phyloP scores from a whole-genome alignment of 371 early-diverging fungal genomes.

The Apophysomyces variabilis region DNA sequence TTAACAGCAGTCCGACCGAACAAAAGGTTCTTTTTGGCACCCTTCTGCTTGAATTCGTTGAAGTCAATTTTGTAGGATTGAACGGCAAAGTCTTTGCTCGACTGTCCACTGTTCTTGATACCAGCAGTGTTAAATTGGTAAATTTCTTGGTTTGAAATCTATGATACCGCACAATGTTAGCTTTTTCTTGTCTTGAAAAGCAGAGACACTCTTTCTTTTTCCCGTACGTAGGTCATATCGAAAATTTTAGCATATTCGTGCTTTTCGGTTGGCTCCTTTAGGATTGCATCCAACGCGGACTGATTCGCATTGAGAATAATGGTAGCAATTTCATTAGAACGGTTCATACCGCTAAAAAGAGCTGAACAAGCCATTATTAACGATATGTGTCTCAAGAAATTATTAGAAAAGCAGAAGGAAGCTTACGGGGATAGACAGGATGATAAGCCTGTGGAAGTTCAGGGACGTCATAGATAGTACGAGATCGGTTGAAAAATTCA shows the following conservation, averaged over 20 bases:
- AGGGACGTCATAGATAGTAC: slow-evolving; percentile 37
- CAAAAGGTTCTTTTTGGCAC: slow-evolving; percentile 28
- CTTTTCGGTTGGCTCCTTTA: slow-evolving; percentile 31
- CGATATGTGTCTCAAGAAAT: not conserved
- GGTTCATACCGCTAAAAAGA: slow-evolving; percentile 34
- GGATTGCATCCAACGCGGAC: slow-evolving; percentile 41
- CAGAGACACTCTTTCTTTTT: not conserved
- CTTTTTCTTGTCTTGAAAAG: not conserved
- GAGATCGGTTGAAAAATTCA: slow-evolving; percentile 47
- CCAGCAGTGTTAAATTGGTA: slow-evolving; percentile 47
- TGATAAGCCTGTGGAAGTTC: slow-evolving; percentile 48
- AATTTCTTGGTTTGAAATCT: slow-evolving; percentile 47
- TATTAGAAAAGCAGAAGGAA: not conserved
- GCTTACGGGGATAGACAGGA: slow-evolving; percentile 34
- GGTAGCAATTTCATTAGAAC: slow-evolving; percentile 53
- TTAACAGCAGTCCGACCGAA: slow-evolving; percentile 56
- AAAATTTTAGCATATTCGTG: slow-evolving; percentile 32
- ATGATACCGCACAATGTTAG: not conserved
- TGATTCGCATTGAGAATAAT: slow-evolving; percentile 48
- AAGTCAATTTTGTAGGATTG: slow-evolving; percentile 60
- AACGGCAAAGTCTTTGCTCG: slow-evolving; percentile 59
- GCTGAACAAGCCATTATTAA: slow-evolving; percentile 20
- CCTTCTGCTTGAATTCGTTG: slow-evolving; percentile 43
- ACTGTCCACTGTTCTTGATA: slow-evolving; percentile 57
- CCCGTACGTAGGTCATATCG: slow-evolving; percentile 35